phyloP scores from a whole-genome alignment of 2,329 filamentous ascomycete genomes.

The Hypoxylon sp. region DNA sequence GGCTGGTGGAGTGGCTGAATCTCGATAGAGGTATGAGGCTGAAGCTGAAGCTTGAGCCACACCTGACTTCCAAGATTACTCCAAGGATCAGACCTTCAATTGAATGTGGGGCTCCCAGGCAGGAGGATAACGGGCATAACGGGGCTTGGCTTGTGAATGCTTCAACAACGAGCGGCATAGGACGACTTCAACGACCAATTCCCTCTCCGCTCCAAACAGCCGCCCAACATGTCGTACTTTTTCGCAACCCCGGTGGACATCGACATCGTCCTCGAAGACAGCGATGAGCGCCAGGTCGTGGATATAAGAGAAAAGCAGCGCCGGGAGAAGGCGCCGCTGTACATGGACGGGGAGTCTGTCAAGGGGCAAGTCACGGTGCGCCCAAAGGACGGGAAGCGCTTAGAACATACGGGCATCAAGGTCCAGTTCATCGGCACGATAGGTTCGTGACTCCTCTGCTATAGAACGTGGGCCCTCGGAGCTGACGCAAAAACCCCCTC shows the following conservation, averaged over 20 bases:
- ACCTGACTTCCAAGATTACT: background rate
- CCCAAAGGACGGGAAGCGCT: slow-evolving; percentile 96
- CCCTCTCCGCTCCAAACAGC: slow-evolving; percentile 3
- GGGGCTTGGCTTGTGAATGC: slow-evolving; percentile 8
- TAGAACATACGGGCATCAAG: slow-evolving; percentile 99
- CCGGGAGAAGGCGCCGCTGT: slow-evolving; percentile 95
- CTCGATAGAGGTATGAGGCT: too few relatives aligned
- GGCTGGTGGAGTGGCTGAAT: background rate
- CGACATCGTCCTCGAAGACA: slow-evolving; percentile 96
- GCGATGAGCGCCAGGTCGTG: slow-evolving; percentile 93
- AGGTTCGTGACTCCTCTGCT: slow-evolving; percentile 66
- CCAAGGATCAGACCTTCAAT: slow-evolving; percentile 2
- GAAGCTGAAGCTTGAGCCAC: slow-evolving; percentile 38
- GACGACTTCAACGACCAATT: slow-evolving; percentile 22
- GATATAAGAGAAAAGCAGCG: slow-evolving; percentile 98
- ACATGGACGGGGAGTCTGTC: slow-evolving; percentile 98
- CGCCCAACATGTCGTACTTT: slow-evolving; percentile 86
- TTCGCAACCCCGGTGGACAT: slow-evolving; percentile 99
- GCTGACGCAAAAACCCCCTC: slow-evolving; percentile 13
- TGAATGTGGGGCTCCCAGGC: slow-evolving; percentile 30
- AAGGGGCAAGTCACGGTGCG: slow-evolving; percentile 95
- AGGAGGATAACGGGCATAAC: slow-evolving; percentile 25
- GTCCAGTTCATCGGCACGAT: slow-evolving; percentile 99
- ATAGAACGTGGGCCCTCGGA: background rate
- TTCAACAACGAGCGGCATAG: slow-evolving; percentile 20